These are phyloP conservation scores for Pulveroboletus sp. DNA, from an alignment of 768 basidiomycete genomes.

Conservation along the genomic window DNA sequence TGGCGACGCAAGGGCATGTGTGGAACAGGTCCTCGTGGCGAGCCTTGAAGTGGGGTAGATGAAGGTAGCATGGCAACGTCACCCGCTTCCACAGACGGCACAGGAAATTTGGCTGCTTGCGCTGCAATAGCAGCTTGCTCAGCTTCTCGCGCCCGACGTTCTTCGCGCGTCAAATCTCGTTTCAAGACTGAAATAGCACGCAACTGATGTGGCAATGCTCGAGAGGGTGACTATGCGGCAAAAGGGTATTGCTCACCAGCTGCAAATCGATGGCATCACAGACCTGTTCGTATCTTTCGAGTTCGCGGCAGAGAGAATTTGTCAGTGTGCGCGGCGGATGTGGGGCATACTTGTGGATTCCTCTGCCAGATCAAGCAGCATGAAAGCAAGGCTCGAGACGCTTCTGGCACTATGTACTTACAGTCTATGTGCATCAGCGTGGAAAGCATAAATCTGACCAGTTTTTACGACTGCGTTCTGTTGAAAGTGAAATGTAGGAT, in stretches of 20 bases:
- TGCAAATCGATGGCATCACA: conserved; percentile 75
- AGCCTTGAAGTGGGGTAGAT: conserved; percentile 33
- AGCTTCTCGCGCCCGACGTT: conserved; percentile 47
- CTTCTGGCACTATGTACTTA: conserved; percentile 32
- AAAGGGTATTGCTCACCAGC: conserved; percentile 44
- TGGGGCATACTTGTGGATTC: conserved; percentile 52
- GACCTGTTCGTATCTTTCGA: conserved; percentile 76
- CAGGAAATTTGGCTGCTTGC: conserved; percentile 20
- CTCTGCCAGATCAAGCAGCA: conserved; percentile 36
- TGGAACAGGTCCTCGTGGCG: conserved; percentile 29
- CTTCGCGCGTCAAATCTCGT: conserved; percentile 62
- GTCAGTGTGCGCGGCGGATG: conserved; percentile 64
- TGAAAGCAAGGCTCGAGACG: background rate
- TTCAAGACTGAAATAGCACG: conserved; percentile 69
- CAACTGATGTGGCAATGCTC: conserved; percentile 40
- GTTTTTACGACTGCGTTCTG: conserved; percentile 67
- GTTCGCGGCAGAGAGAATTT: conserved; percentile 62
- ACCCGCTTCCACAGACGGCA: conserved; percentile 20
- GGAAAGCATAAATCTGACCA: conserved; percentile 67
- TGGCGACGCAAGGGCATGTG: conserved; percentile 49
- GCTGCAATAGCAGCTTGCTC: conserved; percentile 41
- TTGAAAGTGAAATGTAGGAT: background rate
- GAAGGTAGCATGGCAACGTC: conserved; percentile 23
- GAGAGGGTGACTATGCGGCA: background rate
- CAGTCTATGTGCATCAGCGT: conserved; percentile 62